Base-by-base conservation (phyloP, 2,329 filamentous ascomycete species). In the Apiospora aurea region DNA sequence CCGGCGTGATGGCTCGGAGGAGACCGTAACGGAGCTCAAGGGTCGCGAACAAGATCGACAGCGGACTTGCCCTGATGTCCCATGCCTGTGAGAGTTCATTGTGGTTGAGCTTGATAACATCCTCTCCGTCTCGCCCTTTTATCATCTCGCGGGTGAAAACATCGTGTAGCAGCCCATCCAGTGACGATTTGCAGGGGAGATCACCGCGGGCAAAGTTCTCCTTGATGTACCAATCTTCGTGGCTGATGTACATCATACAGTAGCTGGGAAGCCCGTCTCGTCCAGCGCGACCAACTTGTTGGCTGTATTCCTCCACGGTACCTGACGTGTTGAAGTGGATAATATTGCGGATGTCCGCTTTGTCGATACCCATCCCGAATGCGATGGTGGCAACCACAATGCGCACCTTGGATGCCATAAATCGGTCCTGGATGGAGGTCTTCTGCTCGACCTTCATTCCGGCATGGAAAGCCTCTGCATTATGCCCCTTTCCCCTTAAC, bases 181-280 rank as follows among this genome's bases (percentile, higher is more conserved):
- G 78, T 0, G 87, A 88, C 11, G 81, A 77, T 0, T 80, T 81
- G 2, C 89, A 89, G 0, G 90, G 89, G 0, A 91, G 79, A 72
- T 91, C 89, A 0, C 89, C 88, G 10, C 89, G 84, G 0, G 88
- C 86, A 76, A 91, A 91, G 73, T 87, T 86, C 74, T 92, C 89
- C 14, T 86, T 85, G 18, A 90, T 77, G 76, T 89, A 87, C 57
- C 90, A 87, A 74, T 91, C 89, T 57, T 88, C 85, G 0, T 83
- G 84, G 53, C 87, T 89, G 3, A 91, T 81, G 73, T 87, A 90
- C 64, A 90, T 83, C 80, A 90, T 84, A 76, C 90, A 92, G 34
- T 84, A 82, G 71, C 88, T 89, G 0, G 81, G 75, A 49, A 83
- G 81, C 0, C 88, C 88, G 74, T 90, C 87, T 69, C 87, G 80